These are phyloP conservation scores for Suillus subalutaceus DNA, from an alignment of 768 basidiomycete species.

Conservation along the genomic window DNA sequence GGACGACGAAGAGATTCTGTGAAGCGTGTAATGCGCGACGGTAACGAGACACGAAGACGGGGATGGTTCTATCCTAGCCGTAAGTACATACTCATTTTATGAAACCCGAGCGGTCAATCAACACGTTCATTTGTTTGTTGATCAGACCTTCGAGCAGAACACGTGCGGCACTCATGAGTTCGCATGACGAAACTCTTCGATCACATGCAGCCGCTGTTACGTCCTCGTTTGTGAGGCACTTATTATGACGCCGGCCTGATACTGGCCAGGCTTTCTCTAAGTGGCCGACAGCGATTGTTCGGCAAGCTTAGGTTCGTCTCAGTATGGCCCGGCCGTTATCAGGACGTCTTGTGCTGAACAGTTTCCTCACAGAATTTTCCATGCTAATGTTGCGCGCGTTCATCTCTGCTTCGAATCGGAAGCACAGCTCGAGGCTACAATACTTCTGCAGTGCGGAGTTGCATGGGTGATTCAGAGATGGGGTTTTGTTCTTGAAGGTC, in stretches of 20 bases:
- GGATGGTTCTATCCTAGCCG: background rate
- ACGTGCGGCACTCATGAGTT: background rate
- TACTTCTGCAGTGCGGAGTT: background rate
- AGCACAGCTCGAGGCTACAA: background rate
- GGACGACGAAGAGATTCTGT: slow-evolving; percentile 33
- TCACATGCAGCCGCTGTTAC: slow-evolving; percentile 3
- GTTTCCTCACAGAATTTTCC: background rate
- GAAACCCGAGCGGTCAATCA: background rate
- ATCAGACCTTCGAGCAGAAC: slow-evolving; percentile 1
- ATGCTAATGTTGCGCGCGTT: background rate
- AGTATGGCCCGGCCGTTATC: no score
- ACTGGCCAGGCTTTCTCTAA: background rate
- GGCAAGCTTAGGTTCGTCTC: slow-evolving; percentile 4
- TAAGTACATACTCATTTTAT: slow-evolving; percentile 3
- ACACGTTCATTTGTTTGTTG: slow-evolving; percentile 6
- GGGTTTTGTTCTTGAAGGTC: background rate
- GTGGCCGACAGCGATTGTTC: slow-evolving; percentile 4
- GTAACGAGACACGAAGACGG: background rate
- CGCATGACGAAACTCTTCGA: background rate
- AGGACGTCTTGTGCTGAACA: background rate
- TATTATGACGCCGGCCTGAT: background rate
- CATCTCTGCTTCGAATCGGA: background rate
- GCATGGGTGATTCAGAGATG: background rate
- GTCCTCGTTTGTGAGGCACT: slow-evolving; percentile 10
- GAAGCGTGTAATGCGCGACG: slow-evolving; percentile 33